Evolutionary conservation across 2,329 filamentous ascomycete species (phyloP), one percentile per base, ranked within the genome.

Genomic region (Cytospora piceae): DNA sequence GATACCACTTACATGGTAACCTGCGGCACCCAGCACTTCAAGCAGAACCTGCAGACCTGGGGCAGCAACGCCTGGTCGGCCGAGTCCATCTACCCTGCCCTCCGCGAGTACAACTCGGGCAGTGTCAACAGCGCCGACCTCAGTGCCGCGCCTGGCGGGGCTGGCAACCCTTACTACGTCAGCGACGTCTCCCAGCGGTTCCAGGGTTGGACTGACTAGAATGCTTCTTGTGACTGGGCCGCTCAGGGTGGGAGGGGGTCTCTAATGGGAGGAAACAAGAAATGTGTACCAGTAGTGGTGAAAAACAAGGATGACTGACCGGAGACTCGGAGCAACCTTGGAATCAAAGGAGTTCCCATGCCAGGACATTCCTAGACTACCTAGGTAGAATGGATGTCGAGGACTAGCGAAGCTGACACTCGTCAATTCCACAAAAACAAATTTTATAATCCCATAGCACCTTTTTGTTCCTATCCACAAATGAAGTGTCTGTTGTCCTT

Each of bases 31-130:
- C 55, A 70, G 39, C 73, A 75, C 69, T 73, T 67, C 72, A 73
- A 72, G 72, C 58, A 42, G 32, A 74, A 74, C 70, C 69, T 74
- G 14, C 11, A 70, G 57, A 64, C 73, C 67, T 70, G 69, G 61
- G 76, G 76, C 51, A 62, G 76, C 51, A 62, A 74, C 69, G 59
- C 65, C 52, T 67, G 71, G 62, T 71, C 69, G 24, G 70, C 71
- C 60, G 68, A 74, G 22, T 71, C 70, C 67, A 75, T 78, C 70
- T 80, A 80, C 71, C 73, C 74, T 65, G 77, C 78, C 8, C 72
- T 78, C 29, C 74, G 77, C 58, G 73, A 73, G 57, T 80, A 79
- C 71, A 80, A 79, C 73, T 79, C 77, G 7, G 78, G 78, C 51
- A 72, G 69, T 34, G 73, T 78, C 58, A 72, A 78, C 70, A 51